Conservation (phyloP, 768 basidiomycete genomes). For the Fomitopsis pulvina region DNA sequence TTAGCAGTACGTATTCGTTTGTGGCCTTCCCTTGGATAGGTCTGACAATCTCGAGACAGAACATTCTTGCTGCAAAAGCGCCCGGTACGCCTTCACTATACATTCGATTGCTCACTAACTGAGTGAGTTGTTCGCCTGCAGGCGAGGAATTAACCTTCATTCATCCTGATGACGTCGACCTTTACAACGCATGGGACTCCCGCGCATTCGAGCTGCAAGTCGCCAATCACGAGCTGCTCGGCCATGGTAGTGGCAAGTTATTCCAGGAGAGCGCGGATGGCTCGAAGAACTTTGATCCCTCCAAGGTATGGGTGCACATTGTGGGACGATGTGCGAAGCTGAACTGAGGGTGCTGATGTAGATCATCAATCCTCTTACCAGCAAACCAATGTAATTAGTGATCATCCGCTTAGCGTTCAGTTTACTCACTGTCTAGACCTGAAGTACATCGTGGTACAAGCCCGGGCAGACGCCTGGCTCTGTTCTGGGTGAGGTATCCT, state of each 20-base stretch:
- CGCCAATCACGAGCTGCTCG: constrained; percentile 84
- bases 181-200: constrained; percentile 75
- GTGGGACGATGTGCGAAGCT: background rate
- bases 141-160: constrained; percentile 80
- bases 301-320: constrained; percentile 32
- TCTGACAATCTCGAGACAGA: constrained; percentile 32
- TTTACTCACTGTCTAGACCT: background rate
- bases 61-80: constrained; percentile 83
- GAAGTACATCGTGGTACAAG: constrained; percentile 80
- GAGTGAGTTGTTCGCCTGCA: constrained; percentile 25
- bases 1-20: constrained; percentile 48
- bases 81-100: constrained; percentile 43
- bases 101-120: background rate
- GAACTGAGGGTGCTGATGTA: constrained; percentile 21
- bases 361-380: constrained; percentile 80
- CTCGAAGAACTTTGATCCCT: constrained; percentile 74
- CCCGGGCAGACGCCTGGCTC: constrained; percentile 79
- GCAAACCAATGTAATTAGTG: constrained; percentile 54
- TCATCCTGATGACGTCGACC: constrained; percentile 65
- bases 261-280: constrained; percentile 75
- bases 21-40: background rate
- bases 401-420: background rate
- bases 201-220: constrained; percentile 83
- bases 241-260: constrained; percentile 80
- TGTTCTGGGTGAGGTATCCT: constrained; percentile 81